phyloP scores from a whole-genome alignment of 1,139 yeast genomes.

The Kodamaea anthophila region DNA sequence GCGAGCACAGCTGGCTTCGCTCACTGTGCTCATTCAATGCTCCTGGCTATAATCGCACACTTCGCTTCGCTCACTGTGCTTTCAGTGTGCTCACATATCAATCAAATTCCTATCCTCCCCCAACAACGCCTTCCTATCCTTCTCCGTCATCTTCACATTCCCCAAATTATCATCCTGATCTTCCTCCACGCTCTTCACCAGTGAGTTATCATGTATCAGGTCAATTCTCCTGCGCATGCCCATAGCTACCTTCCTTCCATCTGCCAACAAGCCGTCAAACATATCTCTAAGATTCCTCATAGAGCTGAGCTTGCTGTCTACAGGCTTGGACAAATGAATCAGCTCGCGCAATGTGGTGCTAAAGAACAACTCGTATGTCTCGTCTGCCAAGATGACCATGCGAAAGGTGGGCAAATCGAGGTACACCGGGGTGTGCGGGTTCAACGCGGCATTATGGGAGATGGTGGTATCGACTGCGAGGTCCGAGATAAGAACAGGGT shows the following conservation, averaged over 20 bases:
- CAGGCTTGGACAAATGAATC: constrained; percentile 58
- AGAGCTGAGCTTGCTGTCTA: constrained; percentile 39
- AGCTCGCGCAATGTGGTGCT: constrained; percentile 59
- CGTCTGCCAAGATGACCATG: constrained; percentile 92
- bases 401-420: constrained; percentile 85
- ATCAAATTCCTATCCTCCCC: too few relatives aligned
- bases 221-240: constrained; percentile 87
- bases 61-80: too few relatives aligned
- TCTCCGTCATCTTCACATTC: constrained; percentile 40
- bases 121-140: constrained; percentile 40
- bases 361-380: constrained; percentile 82
- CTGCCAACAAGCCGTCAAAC: constrained; percentile 88
- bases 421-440: constrained; percentile 70
- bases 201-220: constrained; percentile 19
- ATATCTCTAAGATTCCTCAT: constrained; percentile 72
- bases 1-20: too few relatives aligned
- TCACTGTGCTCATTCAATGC: too few relatives aligned
- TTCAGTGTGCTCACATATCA: too few relatives aligned
- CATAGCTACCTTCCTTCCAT: constrained; percentile 84
- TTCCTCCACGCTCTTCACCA: constrained; percentile 32
- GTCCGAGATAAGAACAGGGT: constrained; percentile 39
- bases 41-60: too few relatives aligned
- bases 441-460: constrained; percentile 67
- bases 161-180: constrained; percentile 45
- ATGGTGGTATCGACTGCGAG: constrained; percentile 34